Evolutionary conservation across 257 asterid species (phyloP), one percentile per base, ranked within the genome.

Genomic region (Ilex aquifolium): DNA sequence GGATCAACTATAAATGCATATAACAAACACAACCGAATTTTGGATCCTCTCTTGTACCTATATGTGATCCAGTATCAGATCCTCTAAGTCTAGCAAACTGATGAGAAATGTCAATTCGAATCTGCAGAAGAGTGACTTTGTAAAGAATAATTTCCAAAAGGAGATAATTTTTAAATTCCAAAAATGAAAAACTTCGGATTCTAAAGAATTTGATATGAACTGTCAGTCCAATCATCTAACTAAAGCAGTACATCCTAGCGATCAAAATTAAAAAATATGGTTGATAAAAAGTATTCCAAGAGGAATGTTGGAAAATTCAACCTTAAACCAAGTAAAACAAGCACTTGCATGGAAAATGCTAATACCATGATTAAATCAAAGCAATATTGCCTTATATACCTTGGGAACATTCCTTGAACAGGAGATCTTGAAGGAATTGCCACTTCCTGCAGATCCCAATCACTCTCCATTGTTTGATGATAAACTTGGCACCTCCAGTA

Each of bases 381-480:
- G 49, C 65, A 61, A 55, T 36, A 60, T 14, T 15, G 49, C 56
- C 31, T 42, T 57, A 39, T 58, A 63, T 82, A 92, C 99, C 96
- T 87, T 3, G 95, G 89, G 65, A 85, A 83, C 79, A 78, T 72
- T 32, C 82, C 92, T 5, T 91, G 87, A 42, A 79, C 78, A 30
- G 99, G 94, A 63, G 88, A 79, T 74, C 91, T 82, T 7, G 96
- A 71, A 60, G 99, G 79, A 59, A 93, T 80, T 30, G 97, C 92
- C 62, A 93, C 81, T 56, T 95, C 97, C 72, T 92, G 97, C 61
- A 92, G 84, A 82, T 92, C 96, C 99, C 97, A 92, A 70, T 92
- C 97, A 64, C 61, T 82, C 65, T 92, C 99, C 95, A 92, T 82
- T 40, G 95, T 70, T 36, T 96, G 83, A 85, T 92, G 97, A 92